phyloP scores from a whole-genome alignment of 257 asterid species.

The Marsdenia floribunda region DNA sequence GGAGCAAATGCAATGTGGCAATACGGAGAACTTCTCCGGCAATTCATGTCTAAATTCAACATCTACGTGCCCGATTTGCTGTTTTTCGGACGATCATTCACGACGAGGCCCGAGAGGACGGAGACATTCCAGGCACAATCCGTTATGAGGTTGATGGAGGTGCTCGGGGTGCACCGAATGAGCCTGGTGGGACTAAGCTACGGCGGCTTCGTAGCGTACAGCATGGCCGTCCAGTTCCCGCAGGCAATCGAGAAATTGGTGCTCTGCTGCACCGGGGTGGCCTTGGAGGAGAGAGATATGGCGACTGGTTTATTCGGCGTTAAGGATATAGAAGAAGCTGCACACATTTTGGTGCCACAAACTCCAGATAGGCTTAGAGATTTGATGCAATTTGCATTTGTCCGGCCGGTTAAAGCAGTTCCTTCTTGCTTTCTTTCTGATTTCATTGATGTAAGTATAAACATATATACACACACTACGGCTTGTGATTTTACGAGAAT shows the following conservation, averaged over 20 bases:
- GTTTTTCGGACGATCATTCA: constrained; percentile 75
- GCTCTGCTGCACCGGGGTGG: constrained; percentile 79
- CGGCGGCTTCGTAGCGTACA: constrained; percentile 85
- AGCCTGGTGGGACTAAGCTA: constrained; percentile 84
- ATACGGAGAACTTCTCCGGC: constrained; percentile 78
- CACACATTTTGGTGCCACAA: constrained; percentile 72
- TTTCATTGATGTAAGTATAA: constrained; percentile 56
- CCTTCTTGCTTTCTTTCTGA: constrained; percentile 84
- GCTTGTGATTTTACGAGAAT: not conserved
- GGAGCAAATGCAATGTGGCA: constrained; percentile 99
- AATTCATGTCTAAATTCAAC: constrained; percentile 72
- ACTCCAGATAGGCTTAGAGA: constrained; percentile 76
- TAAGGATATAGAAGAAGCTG: constrained; percentile 69
- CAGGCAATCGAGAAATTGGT: constrained; percentile 66
- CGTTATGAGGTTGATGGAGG: constrained; percentile 63
- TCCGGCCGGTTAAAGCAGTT: constrained; percentile 52
- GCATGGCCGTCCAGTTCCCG: constrained; percentile 77
- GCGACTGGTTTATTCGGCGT: constrained; percentile 62
- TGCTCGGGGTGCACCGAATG: constrained; percentile 41
- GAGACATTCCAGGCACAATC: constrained; percentile 83
- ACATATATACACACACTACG: too few species aligned
- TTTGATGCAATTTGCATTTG: constrained; percentile 68
- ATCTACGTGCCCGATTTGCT: constrained; percentile 88
- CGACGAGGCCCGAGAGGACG: constrained; percentile 56
- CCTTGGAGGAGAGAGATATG: constrained; percentile 81